A percentile compares a stretch with the other conserved stretches of the same genome.
Conservation (phyloP, 345 rosid genomes). For the Triadica sebifera region DNA sequence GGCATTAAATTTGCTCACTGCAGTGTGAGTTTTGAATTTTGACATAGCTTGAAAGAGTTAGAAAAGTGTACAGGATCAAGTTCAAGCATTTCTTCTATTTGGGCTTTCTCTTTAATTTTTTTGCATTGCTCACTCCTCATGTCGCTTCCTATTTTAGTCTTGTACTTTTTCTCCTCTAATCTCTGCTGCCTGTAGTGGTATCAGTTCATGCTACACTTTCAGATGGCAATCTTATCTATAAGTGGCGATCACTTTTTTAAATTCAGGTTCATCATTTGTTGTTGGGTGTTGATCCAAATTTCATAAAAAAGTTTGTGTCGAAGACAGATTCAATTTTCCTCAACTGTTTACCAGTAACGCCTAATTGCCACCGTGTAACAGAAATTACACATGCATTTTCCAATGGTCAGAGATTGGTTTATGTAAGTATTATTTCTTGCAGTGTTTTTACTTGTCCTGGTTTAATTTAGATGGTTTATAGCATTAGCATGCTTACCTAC, state of each 20-base stretch:
- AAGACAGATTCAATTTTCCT: conserved; percentile 42
- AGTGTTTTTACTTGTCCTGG: not conserved
- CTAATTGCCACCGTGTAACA: conserved; percentile 81
- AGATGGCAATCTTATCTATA: not conserved
- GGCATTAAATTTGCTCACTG: not conserved
- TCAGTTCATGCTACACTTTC: not conserved
- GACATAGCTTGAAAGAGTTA: not conserved
- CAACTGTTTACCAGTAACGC: conserved; percentile 69
- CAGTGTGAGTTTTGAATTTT: not conserved
- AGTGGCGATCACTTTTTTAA: conserved; percentile 11
- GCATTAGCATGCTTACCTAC: conserved; percentile 8
- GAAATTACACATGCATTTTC: conserved; percentile 58
- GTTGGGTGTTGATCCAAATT: conserved; percentile 52
- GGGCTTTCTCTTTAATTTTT: not conserved
- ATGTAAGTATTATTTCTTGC: conserved; percentile 47
- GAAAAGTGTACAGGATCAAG: not conserved
- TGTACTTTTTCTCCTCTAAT: not conserved
- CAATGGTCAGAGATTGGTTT: conserved; percentile 51
- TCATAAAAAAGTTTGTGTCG: conserved; percentile 45
- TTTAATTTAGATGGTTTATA: conserved; percentile 10
- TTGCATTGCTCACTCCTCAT: not conserved
- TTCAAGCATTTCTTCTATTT: not conserved
- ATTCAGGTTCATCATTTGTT: conserved; percentile 59
- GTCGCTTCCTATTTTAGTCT: not conserved
- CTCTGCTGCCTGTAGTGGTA: not conserved